Conservation (phyloP, 345 rosid species). For the Brassica nigra region DNA sequence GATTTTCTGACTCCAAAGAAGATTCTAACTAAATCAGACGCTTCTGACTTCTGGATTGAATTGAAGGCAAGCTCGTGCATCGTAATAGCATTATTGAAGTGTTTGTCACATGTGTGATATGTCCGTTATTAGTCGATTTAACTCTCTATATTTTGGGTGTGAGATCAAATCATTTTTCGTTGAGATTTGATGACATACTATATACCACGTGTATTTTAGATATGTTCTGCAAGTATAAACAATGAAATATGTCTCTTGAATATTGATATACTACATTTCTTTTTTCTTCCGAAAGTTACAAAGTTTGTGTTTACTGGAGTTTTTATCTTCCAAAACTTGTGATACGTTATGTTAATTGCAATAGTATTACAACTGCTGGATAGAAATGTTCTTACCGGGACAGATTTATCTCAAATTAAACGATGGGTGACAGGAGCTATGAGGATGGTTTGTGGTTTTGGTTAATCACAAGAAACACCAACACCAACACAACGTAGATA, state of each 20-base stretch:
- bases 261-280: background rate
- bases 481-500: too few species aligned
- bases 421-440: too few species aligned
- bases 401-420: too few species aligned
- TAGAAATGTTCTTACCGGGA: too few species aligned
- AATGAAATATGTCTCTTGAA: background rate
- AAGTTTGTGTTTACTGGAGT: background rate
- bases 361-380: background rate
- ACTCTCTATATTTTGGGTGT: slow-evolving; percentile 20
- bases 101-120: background rate
- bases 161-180: background rate
- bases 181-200: slow-evolving; percentile 28
- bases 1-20: background rate
- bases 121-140: slow-evolving; percentile 30
- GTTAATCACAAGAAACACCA: too few species aligned
- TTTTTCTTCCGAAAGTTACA: background rate
- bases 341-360: background rate
- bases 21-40: background rate
- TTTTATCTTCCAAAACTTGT: background rate
- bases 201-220: slow-evolving; percentile 1
- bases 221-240: background rate
- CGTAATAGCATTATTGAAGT: slow-evolving; percentile 5
- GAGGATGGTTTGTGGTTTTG: too few species aligned
- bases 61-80: slow-evolving; percentile 1
- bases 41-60: background rate